These are phyloP conservation scores for Umbellularia californica DNA, from an alignment of 164 flowering plant species.

Conservation along the genomic window DNA sequence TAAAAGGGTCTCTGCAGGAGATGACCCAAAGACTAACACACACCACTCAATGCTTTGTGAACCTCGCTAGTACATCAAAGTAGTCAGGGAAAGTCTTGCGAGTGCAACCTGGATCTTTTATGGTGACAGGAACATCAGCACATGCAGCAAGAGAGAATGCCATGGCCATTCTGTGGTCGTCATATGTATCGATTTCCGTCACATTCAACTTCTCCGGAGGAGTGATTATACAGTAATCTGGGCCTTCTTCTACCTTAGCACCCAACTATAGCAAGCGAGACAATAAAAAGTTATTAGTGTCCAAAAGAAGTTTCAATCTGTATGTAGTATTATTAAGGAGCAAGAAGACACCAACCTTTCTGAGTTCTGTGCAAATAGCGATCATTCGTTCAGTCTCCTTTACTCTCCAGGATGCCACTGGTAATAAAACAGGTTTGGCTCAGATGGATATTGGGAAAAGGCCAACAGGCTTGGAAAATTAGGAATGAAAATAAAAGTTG, in stretches of 20 bases:
- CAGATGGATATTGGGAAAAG: conserved; percentile 3
- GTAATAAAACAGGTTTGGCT: not conserved
- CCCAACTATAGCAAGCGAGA: conserved; percentile 50
- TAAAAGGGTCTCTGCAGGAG: no score
- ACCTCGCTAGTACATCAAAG: conserved; percentile 76
- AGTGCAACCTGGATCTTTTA: conserved; percentile 93
- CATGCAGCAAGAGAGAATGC: conserved; percentile 98
- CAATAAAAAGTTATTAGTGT: not conserved
- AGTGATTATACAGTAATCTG: conserved; percentile 91
- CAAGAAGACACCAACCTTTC: conserved; percentile 60
- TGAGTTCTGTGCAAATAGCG: conserved; percentile 94
- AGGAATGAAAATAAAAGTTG: no score
- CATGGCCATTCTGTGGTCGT: conserved; percentile 99
- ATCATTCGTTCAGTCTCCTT: conserved; percentile 99
- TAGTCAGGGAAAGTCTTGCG: conserved; percentile 96
- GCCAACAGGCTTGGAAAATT: not conserved
- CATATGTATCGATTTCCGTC: conserved; percentile 87
- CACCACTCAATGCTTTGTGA: conserved; percentile 52
- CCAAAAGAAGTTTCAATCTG: not conserved
- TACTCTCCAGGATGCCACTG: conserved; percentile 99
- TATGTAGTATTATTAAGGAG: not conserved
- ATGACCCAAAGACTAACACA: no score
- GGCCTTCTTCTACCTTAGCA: conserved; percentile 95
- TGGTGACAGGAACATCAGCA: conserved; percentile 90
- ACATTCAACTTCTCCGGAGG: conserved; percentile 89